Conservation (phyloP, 768 basidiomycete genomes). For the Hemileccinum rubropunctum region DNA sequence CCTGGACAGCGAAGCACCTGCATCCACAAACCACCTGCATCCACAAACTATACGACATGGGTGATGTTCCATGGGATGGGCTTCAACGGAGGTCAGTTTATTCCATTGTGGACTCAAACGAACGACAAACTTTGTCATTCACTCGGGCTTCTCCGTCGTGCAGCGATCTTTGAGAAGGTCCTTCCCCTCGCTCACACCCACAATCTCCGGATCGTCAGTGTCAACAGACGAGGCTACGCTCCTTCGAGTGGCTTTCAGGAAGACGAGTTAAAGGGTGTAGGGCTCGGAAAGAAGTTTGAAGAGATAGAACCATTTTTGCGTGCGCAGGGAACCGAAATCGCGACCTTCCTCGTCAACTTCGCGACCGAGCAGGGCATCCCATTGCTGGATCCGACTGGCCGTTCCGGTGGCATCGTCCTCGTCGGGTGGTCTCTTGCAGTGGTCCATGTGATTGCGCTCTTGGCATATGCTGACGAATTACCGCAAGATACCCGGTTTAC, state of each 20-base stretch:
- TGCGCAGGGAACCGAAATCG: conserved; percentile 17
- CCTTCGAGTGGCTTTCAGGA: conserved; percentile 25
- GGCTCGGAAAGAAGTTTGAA: conserved; percentile 13
- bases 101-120: no score
- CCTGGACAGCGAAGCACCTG: conserved; percentile 19
- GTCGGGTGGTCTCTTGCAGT: conserved; percentile 22
- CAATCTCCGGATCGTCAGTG: conserved; percentile 21
- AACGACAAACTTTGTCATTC: no score
- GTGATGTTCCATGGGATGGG: conserved; percentile 19
- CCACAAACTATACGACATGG: conserved; percentile 20
- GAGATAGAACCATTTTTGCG: conserved; percentile 15
- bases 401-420: conserved; percentile 11
- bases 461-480: conserved; percentile 16
- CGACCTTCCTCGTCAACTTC: conserved; percentile 15
- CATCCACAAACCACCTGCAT: no score
- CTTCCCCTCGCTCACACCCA: conserved; percentile 22
- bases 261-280: conserved; percentile 9
- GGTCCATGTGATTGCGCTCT: conserved; percentile 6
- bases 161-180: conserved; percentile 17
- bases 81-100: conserved; percentile 20
- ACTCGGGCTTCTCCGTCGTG: neutral
- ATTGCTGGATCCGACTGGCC: neutral
- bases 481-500: conserved; percentile 2
- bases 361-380: conserved; percentile 16
- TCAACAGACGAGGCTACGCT: conserved; percentile 26